Base-by-base conservation (phyloP, 345 rosid species). In the Camelina hispida region DNA sequence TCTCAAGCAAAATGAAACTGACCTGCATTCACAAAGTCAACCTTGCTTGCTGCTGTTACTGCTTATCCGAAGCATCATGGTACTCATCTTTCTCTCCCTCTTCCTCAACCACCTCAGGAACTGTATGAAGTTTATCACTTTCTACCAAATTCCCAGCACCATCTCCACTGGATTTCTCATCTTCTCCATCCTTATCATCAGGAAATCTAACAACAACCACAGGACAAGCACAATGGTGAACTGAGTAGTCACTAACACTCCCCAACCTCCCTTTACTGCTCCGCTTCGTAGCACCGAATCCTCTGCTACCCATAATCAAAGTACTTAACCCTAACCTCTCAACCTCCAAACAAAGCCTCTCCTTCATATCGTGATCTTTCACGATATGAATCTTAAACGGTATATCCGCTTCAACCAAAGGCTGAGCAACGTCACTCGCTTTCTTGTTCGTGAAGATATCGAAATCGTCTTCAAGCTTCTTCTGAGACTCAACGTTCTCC, bases 321-420 rank as follows among this genome's bases (percentile, higher is more conserved):
- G 96, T 83, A 28, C 91, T 79, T 15, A 92, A 62, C 34, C 89
- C 88, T 17, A 91, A 77, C 83, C 97, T 84, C 82, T 91, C 97
- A 34, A 89, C 96, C 80, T 89, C 97, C 83, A 91, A 73, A 70
- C 97, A 91, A 23, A 91, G 79, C 73, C 96, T 79, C 82, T 91
- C 97, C 87, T 88, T 89, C 97, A 91, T 89, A 73, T 91, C 97
- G 23, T 91, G 97, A 69, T 89, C 96, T 78, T 88, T 89, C 60
- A 91, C 96, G 6, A 91, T 85, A 18, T 88, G 97, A 34, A 89
- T 84, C 86, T 89, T 91, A 75, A 87, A 89, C 50, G 96, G 87
- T 11, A 89, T 79, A 11, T 82, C 80, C 30, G 84, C 91, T 35
- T 92, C 91, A 15, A 83, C 87, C 22, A 92, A 73, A 3, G 94